Conservation (phyloP, 2,329 filamentous ascomycete genomes). For the Colletotrichum tamarilloi region DNA sequence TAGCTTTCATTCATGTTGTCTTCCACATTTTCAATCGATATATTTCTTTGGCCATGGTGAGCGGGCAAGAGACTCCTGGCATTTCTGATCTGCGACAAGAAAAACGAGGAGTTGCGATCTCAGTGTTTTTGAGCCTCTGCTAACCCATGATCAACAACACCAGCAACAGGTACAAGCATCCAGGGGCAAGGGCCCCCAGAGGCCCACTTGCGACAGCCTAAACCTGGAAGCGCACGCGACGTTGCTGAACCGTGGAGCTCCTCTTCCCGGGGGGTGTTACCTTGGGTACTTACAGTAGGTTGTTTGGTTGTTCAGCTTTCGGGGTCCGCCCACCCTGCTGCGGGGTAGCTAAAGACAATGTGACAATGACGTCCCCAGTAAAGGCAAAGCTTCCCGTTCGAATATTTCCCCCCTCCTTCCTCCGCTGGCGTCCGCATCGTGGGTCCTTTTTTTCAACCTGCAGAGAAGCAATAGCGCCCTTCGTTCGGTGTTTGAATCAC, state of each 20-base stretch:
- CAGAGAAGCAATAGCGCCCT: neutral
- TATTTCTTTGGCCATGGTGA: no score
- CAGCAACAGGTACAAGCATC: slow-evolving; percentile 7
- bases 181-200: neutral
- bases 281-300: no score
- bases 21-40: no score
- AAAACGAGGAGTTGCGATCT: no score
- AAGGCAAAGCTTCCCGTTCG: neutral
- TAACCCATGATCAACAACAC: slow-evolving; percentile 27
- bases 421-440: neutral
- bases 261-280: neutral
- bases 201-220: neutral
- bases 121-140: neutral
- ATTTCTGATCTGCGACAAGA: no score
- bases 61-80: no score
- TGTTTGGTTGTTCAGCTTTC: neutral
- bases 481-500: slow-evolving; percentile 20
- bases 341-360: neutral
- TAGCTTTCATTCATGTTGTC: no score
- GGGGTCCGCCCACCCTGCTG: neutral
- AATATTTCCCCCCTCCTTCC: neutral
- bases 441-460: neutral
- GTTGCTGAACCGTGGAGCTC: neutral
- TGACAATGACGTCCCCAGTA: slow-evolving; percentile 3
- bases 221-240: neutral